phyloP scores from a whole-genome alignment of 768 basidiomycete species.

The Podaxis sp. region DNA sequence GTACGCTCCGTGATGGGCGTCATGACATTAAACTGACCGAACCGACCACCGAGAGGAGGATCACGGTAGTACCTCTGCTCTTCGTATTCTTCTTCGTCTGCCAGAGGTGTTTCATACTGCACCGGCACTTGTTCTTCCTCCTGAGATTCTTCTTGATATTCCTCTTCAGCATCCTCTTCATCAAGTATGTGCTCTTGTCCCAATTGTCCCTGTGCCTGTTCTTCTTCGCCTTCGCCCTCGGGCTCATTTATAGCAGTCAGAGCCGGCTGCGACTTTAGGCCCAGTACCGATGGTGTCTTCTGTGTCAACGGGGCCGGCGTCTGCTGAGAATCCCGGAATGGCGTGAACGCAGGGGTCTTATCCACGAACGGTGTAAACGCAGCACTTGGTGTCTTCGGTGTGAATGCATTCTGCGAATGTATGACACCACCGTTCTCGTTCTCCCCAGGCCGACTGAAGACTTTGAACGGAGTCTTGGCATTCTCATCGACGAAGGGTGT shows the following conservation, averaged over 20 bases:
- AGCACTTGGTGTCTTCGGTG: conserved; percentile 41
- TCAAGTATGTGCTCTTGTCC: conserved; percentile 22
- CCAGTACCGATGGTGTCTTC: conserved; percentile 12
- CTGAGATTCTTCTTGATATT: conserved; percentile 20
- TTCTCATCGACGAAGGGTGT: conserved; percentile 42
- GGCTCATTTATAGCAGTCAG: conserved; percentile 22
- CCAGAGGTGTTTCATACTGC: conserved; percentile 32
- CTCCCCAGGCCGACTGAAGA: conserved; percentile 73
- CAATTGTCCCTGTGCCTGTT: conserved; percentile 26
- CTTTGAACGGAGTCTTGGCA: conserved; percentile 53
- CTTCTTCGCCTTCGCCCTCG: conserved; percentile 33
- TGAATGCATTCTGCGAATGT: conserved; percentile 31
- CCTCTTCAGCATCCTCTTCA: conserved; percentile 29
- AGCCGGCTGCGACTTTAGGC: neutral
- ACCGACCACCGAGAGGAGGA: conserved; percentile 68
- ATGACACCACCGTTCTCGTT: conserved; percentile 33
- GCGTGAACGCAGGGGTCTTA: conserved; percentile 33
- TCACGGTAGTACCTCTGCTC: conserved; percentile 42
- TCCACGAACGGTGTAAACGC: conserved; percentile 44
- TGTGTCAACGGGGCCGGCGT: conserved; percentile 31
- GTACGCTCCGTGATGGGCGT: conserved; percentile 98
- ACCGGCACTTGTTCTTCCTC: conserved; percentile 23
- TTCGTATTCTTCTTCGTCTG: conserved; percentile 27
- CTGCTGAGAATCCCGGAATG: conserved; percentile 29
- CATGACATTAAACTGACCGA: conserved; percentile 88